Evolutionary conservation across 1,284 basidiomycete genomes (phyloP), one percentile per base, ranked within the genome.

Genomic region (Meripilus lineatus): DNA sequence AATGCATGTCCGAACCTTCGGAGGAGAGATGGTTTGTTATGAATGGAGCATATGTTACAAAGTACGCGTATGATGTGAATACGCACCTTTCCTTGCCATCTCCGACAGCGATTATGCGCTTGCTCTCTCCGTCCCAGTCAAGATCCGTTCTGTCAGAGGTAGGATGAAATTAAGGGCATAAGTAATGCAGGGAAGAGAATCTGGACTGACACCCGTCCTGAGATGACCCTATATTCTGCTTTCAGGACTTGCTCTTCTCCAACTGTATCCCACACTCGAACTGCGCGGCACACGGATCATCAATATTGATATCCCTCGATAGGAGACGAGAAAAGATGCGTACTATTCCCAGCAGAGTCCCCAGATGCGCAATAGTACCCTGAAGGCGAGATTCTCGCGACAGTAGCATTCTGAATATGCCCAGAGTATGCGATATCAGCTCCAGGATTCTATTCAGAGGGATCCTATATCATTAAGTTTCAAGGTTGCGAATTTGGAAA

Each of bases 301-400:
- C 26, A 38, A 20, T 32, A 21, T 38, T 11, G 18, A 14, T 6
- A 21, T 41, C 32, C 14, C 23, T 38, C 20, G 2, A 35, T 22
- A 18, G n/a, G 15, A 42, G n/a, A 30, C 8, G 25, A 30, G 7
- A 41, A 30, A 11, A 37, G 15, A 24, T 1, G 46, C 75, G 49
- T 50, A 89, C 89, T 87, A 46, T 81, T 89, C 36, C 93, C 93
- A 20, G 72, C 69, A 1, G 72, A 66, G 61, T 96, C 93, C 20
- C 79, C 93, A 10, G 92, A 95, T 3, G 96, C 95, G 57, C 88
- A 91, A 67, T 98, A 98, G 68, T 85, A 97, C 15, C 94, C 95
- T 1, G 92, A 89, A 0, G 94, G 94, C 0, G 93, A 93, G 62
- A 97, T 83, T 28, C 90, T 81, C 5, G 93, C 94, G 11, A 95